phyloP scores from a whole-genome alignment of 306 rosid genomes.

The Oemleria cerasiformis region DNA sequence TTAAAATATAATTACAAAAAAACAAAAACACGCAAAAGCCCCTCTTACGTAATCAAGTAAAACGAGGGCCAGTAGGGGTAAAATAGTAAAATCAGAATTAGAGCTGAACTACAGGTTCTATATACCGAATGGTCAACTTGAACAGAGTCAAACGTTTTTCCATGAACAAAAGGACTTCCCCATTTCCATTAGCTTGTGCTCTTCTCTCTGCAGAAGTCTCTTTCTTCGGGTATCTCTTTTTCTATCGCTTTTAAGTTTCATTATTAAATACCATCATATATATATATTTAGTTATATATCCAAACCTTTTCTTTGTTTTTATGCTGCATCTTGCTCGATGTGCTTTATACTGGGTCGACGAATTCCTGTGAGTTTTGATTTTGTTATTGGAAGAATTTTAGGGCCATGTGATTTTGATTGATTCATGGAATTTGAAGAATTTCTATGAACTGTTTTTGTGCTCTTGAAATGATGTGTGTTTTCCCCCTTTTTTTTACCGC shows the following conservation, averaged over 20 bases:
- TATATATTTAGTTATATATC: neutral
- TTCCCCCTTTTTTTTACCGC: too few species aligned
- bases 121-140: conserved; percentile 28
- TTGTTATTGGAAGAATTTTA: neutral
- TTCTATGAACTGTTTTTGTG: neutral
- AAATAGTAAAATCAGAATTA: conserved; percentile 1
- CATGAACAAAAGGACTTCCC: conserved; percentile 21
- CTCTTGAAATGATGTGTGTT: neutral
- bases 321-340: conserved; percentile 1
- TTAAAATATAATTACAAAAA: neutral
- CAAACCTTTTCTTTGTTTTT: neutral
- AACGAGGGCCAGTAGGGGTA: conserved; percentile 4
- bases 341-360: neutral
- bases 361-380: conserved; percentile 5
- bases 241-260: neutral
- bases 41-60: neutral
- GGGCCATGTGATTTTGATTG: conserved; percentile 8
- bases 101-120: neutral
- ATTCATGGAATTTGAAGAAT: neutral
- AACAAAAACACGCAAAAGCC: neutral
- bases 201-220: conserved; percentile 14
- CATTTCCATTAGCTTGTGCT: neutral
- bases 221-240: conserved; percentile 25
- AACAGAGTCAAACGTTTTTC: conserved; percentile 29
- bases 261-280: too few species aligned